These are phyloP conservation scores for Fusarium caatingaense DNA, from an alignment of 2,329 filamentous ascomycete species.

Conservation along the genomic window DNA sequence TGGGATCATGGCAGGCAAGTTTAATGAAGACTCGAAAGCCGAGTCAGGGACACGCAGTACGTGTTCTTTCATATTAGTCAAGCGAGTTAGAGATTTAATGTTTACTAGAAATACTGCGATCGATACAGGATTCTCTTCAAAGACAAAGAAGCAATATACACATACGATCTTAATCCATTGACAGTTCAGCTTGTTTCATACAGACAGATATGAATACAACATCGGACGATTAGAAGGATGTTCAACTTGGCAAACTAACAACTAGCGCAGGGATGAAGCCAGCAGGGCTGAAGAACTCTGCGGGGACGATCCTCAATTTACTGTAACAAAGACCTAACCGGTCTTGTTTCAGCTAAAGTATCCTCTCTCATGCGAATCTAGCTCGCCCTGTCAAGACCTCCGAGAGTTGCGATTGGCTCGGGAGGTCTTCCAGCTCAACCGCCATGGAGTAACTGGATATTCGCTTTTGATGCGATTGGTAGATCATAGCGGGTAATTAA, in stretches of 20 bases:
- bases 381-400: background rate
- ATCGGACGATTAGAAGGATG: background rate
- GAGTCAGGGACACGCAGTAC: background rate
- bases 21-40: background rate
- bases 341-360: constrained; percentile 20
- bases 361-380: constrained; percentile 8
- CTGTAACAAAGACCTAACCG: constrained; percentile 1
- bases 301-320: constrained; percentile 3
- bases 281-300: constrained; percentile 17
- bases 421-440: background rate
- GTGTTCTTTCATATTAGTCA: background rate
- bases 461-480: background rate
- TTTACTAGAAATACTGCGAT: background rate
- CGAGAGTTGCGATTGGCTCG: constrained; percentile 4
- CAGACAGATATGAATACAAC: background rate
- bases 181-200: background rate
- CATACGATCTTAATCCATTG: background rate
- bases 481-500: background rate
- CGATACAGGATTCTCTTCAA: background rate
- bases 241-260: background rate
- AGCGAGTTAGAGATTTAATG: background rate
- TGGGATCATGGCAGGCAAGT: background rate
- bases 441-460: background rate
- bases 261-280: constrained; percentile 5
- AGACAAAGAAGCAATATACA: background rate